Base-by-base conservation (phyloP, 139 green algal species). In the Coelastrella sp. region DNA sequence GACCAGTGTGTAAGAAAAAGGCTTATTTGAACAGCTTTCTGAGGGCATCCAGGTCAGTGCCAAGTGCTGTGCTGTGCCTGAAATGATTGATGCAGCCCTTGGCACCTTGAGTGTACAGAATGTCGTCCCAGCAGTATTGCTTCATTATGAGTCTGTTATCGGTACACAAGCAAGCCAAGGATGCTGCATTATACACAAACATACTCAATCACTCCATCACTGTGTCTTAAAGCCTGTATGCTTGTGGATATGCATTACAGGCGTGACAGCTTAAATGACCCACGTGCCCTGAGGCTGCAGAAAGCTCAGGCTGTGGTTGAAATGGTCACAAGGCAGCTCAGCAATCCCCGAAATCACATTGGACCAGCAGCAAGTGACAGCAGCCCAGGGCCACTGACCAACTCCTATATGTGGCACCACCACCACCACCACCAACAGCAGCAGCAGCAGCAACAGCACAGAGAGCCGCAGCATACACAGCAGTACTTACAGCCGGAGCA, bases 241-340 rank as follows among this genome's bases (percentile, higher is more conserved):
- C 35, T 49, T 49, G 35, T 49, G 3, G 3, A 49, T 49, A 49
- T 78, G 82, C 24, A 75, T 19, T 84, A 57, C 65, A 83, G 85
- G 73, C 73, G 72, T 17, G 20, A 20, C 14, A 84, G 72, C 59
- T 61, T 75, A 4, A 74, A 63, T 6, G 85, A 82, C n/a, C 72
- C 85, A 49, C 56, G 24, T 61, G 72, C 59, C 59, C 24, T 82
- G 20, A 57, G 61, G 73, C 85, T 90, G n/a, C n/a, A 25, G n/a
- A 56, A 84, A 61, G 72, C 73, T n/a, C 85, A 90, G n/a, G 60
- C 81, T 11, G 58, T 86, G 81, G 81, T 74, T 3, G 72, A 84
- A 20, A 60, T 76, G 56, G 63, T 82, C 24, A 83, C 56, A 49
- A 80, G 25, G 58, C 73, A 90, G 61, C 7, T 61, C 85, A 90